These are phyloP conservation scores for Boechera stricta DNA, from an alignment of 345 rosid genomes.

Conservation along the genomic window DNA sequence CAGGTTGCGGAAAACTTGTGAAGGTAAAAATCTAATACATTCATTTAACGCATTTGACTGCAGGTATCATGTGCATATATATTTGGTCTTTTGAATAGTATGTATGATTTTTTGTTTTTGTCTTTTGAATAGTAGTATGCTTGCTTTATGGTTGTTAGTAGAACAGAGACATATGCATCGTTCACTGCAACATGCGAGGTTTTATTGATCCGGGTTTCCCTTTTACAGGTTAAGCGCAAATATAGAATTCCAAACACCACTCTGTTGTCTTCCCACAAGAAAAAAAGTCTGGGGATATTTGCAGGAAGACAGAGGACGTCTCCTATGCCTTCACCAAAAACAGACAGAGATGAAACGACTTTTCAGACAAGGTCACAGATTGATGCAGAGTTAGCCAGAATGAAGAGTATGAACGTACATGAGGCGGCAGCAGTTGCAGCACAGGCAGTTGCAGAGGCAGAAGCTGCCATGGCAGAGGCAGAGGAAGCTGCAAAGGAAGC, in stretches of 20 bases:
- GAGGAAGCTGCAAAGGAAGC: constrained; percentile 98
- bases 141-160: constrained; percentile 21
- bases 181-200: constrained; percentile 7
- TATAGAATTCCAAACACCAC: constrained; percentile 74
- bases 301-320: constrained; percentile 57
- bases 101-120: not conserved
- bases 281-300: constrained; percentile 48
- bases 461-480: constrained; percentile 88
- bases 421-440: constrained; percentile 94
- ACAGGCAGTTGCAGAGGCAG: constrained; percentile 92
- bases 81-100: constrained; percentile 1
- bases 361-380: constrained; percentile 69
- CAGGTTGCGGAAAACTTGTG: constrained; percentile 72
- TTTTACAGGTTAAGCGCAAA: constrained; percentile 82
- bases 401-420: constrained; percentile 79
- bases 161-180: constrained; percentile 17
- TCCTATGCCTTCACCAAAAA: constrained; percentile 47
- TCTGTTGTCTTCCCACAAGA: constrained; percentile 55
- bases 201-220: not conserved
- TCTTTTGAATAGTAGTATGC: too few relatives aligned
- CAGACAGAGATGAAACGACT: constrained; percentile 59
- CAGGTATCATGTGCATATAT: constrained; percentile 16
- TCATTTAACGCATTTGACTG: not conserved
- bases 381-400: constrained; percentile 79
- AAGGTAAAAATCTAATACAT: constrained; percentile 59